These are phyloP conservation scores for Zoysia pacifica DNA, from an alignment of 176 grass and related monocot genomes.

Conservation along the genomic window DNA sequence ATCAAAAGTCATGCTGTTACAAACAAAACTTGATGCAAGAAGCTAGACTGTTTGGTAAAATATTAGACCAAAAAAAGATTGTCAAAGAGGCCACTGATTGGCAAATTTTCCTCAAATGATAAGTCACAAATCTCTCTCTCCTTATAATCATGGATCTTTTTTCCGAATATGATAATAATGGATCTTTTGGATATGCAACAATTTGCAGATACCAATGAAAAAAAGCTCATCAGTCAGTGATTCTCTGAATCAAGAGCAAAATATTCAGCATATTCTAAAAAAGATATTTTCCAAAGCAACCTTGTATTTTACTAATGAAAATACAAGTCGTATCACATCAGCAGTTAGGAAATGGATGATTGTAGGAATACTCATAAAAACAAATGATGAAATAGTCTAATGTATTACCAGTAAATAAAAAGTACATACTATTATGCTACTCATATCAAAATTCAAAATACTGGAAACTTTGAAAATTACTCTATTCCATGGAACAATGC, in stretches of 20 bases:
- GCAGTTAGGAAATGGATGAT: neutral
- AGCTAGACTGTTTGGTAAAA: neutral
- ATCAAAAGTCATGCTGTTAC: too few relatives aligned
- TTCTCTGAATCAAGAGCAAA: neutral
- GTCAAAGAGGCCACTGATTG: neutral
- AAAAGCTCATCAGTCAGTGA: constrained; percentile 14
- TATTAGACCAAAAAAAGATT: constrained; percentile 8
- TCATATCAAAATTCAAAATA: constrained; percentile 16
- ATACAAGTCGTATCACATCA: neutral
- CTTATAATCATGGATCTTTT: too few relatives aligned
- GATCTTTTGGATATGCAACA: constrained; percentile 9
- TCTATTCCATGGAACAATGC: constrained; percentile 26
- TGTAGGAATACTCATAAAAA: neutral
- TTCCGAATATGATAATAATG: too few relatives aligned
- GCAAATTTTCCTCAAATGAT: constrained; percentile 10
- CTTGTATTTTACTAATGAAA: neutral
- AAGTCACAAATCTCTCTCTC: neutral
- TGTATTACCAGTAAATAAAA: constrained; percentile 1
- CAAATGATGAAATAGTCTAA: constrained; percentile 11
- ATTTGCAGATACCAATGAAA: neutral
- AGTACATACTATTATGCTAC: constrained; percentile 1
- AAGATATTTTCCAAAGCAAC: neutral
- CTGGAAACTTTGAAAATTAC: neutral
- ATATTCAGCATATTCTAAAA: neutral
- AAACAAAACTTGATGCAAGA: constrained; percentile 1